Evolutionary conservation across 148 eudicot genomes (phyloP), one percentile per base, ranked within the genome.

Genomic region (Beta vulgaris): DNA sequence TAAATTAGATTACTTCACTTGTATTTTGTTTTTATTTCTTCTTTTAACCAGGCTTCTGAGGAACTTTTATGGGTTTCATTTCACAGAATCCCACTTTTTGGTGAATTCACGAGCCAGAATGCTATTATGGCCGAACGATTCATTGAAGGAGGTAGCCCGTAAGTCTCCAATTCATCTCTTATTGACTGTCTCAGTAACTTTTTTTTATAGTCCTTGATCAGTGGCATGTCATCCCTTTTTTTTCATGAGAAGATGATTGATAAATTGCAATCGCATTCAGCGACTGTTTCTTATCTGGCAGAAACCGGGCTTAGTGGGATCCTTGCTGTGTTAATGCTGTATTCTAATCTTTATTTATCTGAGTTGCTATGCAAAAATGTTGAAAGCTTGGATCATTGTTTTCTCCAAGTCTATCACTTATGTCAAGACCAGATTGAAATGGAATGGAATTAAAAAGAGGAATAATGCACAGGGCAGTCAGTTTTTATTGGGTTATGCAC

Each of bases 61-160:
- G 43, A 62, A 36, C n/a, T 73, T 68, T 2, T 49, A 26, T 74
- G 48, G 19, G 7, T 69, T 35, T 54, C 74, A 36, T 78, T 44
- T 36, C 58, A 26, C 87, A 93, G 98, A 82, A 83, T 95, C 78
- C 99, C 99, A 69, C 83, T 95, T 28, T 69, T 79, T 26, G 99
- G 99, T 82, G 99, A 95, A 84, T 95, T 95, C 76, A 92, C 97
- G 46, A 83, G 97, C 85, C 99, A 95, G 84, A 95, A 95, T 84
- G 99, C 99, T 42, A 60, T 95, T 62, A 86, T 84, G 80, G 97
- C 99, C 29, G 99, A 95, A 84, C 96, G 99, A 57, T 95, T 95
- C 79, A 92, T 95, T 84, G 99, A 95, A 91, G 99, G 94, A 91
- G 99, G 99, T 92, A 95, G 99, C 98, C 82, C 99, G 99, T 95